These are phyloP conservation scores for Xylariales sp. DNA, from an alignment of 2,329 filamentous ascomycete genomes.

Conservation along the genomic window DNA sequence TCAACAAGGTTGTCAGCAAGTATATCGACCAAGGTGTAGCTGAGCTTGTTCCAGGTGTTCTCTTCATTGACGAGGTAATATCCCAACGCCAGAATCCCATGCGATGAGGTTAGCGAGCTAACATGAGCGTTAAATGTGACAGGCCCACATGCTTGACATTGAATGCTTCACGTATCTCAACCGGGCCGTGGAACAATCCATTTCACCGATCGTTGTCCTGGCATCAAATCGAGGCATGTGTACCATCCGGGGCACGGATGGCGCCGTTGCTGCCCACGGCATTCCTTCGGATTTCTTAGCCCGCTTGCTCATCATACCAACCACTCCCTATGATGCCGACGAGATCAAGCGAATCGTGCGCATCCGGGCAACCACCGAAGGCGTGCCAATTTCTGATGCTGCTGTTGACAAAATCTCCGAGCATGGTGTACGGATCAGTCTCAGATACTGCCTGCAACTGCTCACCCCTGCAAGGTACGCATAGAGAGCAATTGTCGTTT, in stretches of 20 bases:
- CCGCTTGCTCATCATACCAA: slow-evolving; percentile 92
- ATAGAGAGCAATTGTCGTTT: too few species aligned
- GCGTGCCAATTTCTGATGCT: slow-evolving; percentile 70
- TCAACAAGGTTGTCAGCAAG: slow-evolving; percentile 98
- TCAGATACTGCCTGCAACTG: slow-evolving; percentile 90
- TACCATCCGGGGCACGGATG: slow-evolving; percentile 81
- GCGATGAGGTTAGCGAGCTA: slow-evolving; percentile 2
- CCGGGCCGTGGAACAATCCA: slow-evolving; percentile 89
- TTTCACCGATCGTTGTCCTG: slow-evolving; percentile 94
- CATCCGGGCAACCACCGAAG: slow-evolving; percentile 77
- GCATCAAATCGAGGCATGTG: slow-evolving; percentile 95
- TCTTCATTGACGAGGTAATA: slow-evolving; percentile 94
- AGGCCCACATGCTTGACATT: slow-evolving; percentile 99
- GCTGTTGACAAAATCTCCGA: slow-evolving; percentile 84
- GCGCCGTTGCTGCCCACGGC: slow-evolving; percentile 83
- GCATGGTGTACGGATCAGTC: slow-evolving; percentile 81
- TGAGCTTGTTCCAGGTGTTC: slow-evolving; percentile 93
- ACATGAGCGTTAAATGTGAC: slow-evolving; percentile 14
- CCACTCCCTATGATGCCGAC: slow-evolving; percentile 77
- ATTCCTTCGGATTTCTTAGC: slow-evolving; percentile 91
- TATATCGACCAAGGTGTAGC: slow-evolving; percentile 98
- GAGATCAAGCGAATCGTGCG: slow-evolving; percentile 93
- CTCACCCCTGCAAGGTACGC: slow-evolving; percentile 73
- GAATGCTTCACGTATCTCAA: slow-evolving; percentile 99
- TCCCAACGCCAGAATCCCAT: slow-evolving; percentile 7